Evolutionary conservation across 1,139 yeast genomes (phyloP), one percentile per base, ranked within the genome.

Genomic region (Suhomyces wounanorum): DNA sequence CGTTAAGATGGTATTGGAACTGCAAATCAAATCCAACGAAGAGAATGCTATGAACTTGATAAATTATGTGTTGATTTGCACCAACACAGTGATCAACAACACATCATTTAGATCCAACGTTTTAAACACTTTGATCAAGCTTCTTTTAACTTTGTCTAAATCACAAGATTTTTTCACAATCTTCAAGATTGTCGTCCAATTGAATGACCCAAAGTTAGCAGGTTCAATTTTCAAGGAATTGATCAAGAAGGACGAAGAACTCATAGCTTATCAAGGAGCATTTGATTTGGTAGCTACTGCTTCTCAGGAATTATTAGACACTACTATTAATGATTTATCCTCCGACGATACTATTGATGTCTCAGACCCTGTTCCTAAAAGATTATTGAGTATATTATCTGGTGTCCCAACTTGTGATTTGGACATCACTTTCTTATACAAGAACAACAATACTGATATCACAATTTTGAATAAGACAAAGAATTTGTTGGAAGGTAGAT

Each of bases 361-460:
- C 33, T 53, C 63, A 40, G 62, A 63, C 51, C 63, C 75, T 44
- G 64, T 69, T 11, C 65, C 57, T 47, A 26, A 84, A 81, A 63
- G 52, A 41, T 71, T 89, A 51, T 77, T 85, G 54, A 81, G 81
- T 59, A 89, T 95, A 50, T 79, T 95, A 49, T 83, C 95, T 9
- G 99, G 99, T 51, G 85, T 91, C 44, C 98, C 98, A 59, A 87
- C 97, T 18, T 89, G 97, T 72, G 98, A 95, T 69, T 84, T 86
- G 66, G 92, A 90, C 65, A 85, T 90, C 57, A 91, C 98, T 0
- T 95, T 94, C 67, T 75, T 94, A 60, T 83, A 83, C 70, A 85
- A 88, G 65, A 89, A 94, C 70, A 89, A 90, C 72, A 89, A 89
- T 68, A 87, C 97, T 43, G 99, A 94, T 67, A 77, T 85, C 52